A percentile compares a stretch with the other conserved stretches of the same genome.
Conservation (phyloP, 2,329 filamentous ascomycete species). For the Thelonectria olida region DNA sequence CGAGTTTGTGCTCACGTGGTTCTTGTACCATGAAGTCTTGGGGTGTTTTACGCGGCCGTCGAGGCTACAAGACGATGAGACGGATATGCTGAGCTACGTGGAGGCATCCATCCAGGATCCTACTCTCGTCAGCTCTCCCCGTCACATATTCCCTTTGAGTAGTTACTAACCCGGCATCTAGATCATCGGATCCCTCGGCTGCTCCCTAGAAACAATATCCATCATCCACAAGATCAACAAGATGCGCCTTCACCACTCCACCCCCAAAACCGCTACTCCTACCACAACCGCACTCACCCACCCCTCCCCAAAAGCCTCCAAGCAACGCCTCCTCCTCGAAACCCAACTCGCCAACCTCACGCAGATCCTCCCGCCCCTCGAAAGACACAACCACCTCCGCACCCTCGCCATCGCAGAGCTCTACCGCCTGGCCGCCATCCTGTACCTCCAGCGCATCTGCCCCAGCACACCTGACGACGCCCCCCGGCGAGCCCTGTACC, state of each 20-base stretch:
- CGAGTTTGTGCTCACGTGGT: slow-evolving; percentile 56
- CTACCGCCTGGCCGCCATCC: slow-evolving; percentile 58
- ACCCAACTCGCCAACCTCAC: slow-evolving; percentile 2
- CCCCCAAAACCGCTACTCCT: background rate
- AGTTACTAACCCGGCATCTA: slow-evolving; percentile 19
- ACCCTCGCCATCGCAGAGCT: slow-evolving; percentile 56
- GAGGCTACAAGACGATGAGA: slow-evolving; percentile 4
- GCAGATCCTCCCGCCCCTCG: background rate
- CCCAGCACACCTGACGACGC: slow-evolving; percentile 20
- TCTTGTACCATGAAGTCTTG: slow-evolving; percentile 57
- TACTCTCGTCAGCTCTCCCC: slow-evolving; percentile 7
- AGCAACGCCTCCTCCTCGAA: slow-evolving; percentile 4
- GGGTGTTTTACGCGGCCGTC: slow-evolving; percentile 53
- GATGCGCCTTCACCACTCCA: slow-evolving; percentile 29
- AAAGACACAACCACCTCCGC: slow-evolving; percentile 41
- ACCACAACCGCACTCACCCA: too few species aligned
- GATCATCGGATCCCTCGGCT: slow-evolving; percentile 59
- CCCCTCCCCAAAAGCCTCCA: background rate
- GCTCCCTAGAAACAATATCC: slow-evolving; percentile 56
- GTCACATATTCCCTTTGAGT: background rate
- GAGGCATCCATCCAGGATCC: slow-evolving; percentile 14
- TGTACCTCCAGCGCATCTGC: slow-evolving; percentile 53
- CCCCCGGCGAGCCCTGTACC: slow-evolving; percentile 27
- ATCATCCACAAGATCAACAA: slow-evolving; percentile 55
- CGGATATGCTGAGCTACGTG: slow-evolving; percentile 15